A percentile compares a stretch with the other conserved stretches of the same genome.
These are phyloP conservation scores for Coffea humblotiana DNA, from an alignment of 305 asterid genomes.

Conservation along the genomic window DNA sequence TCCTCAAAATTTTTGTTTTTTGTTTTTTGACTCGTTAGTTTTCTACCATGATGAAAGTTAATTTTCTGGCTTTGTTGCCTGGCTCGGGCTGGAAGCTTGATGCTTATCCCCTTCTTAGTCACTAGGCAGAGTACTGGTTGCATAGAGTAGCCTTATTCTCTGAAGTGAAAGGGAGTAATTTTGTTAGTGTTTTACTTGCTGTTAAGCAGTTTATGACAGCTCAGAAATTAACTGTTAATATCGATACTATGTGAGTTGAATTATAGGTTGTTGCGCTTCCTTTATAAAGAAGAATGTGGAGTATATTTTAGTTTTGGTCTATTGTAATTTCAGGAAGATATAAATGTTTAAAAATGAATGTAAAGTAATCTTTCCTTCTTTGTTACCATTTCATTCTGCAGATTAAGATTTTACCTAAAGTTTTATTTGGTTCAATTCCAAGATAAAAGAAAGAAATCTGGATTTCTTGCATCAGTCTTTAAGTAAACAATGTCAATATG, in stretches of 20 bases:
- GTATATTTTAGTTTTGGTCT: not conserved
- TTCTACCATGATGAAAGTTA: not conserved
- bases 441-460: not conserved
- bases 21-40: not conserved
- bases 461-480: not conserved
- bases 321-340: not conserved
- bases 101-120: not conserved
- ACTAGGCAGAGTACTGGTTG: not conserved
- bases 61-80: not conserved
- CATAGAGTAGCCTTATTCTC: not conserved
- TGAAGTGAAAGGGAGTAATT: not conserved
- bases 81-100: not conserved
- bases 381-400: not conserved
- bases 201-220: not conserved
- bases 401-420: not conserved
- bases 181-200: not conserved
- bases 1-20: not conserved
- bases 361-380: not conserved
- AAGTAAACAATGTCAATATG: not conserved
- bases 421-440: not conserved
- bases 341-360: not conserved
- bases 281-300: not conserved
- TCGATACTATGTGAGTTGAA: not conserved
- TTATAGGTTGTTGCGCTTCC: not conserved
- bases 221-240: not conserved